These are phyloP conservation scores for Asterophora lycoperdoides DNA, from an alignment of 768 basidiomycete species.

Conservation along the genomic window DNA sequence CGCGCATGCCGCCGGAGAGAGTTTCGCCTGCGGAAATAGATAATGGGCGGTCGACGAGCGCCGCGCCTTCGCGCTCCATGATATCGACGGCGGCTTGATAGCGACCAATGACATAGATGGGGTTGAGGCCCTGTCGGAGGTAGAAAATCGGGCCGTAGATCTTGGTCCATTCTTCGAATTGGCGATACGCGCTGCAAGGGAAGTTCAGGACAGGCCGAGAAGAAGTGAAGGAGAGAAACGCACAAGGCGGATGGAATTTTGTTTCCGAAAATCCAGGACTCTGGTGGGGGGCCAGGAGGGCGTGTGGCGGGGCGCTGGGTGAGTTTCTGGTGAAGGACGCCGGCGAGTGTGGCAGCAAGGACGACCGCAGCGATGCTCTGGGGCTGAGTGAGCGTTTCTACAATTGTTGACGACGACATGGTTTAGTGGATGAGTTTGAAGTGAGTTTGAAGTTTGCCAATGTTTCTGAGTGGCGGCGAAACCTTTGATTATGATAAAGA, in stretches of 20 bases:
- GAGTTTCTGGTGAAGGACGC: conserved; percentile 26
- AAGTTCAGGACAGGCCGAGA: not conserved
- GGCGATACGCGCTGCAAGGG: conserved; percentile 38
- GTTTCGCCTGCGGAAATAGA: conserved; percentile 58
- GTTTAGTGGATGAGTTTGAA: too few relatives aligned
- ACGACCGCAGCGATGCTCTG: conserved; percentile 27
- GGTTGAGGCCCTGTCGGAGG: conserved; percentile 44
- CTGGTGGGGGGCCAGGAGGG: conserved; percentile 41
- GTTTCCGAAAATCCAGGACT: conserved; percentile 37
- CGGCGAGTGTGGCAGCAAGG: conserved; percentile 27
- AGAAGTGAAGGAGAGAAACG: conserved; percentile 9
- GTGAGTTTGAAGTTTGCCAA: too few relatives aligned
- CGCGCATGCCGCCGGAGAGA: conserved; percentile 53
- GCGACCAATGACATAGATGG: conserved; percentile 44
- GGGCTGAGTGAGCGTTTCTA: conserved; percentile 1
- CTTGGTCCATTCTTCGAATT: conserved; percentile 57
- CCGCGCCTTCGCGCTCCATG: conserved; percentile 62
- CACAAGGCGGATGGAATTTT: conserved; percentile 38
- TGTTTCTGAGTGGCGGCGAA: too few relatives aligned
- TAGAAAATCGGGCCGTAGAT: conserved; percentile 60
- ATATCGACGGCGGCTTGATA: conserved; percentile 58
- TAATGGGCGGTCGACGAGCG: conserved; percentile 50
- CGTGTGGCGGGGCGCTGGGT: conserved; percentile 25
- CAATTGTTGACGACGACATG: not conserved
- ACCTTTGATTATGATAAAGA: too few relatives aligned